Conservation (phyloP, 768 basidiomycete genomes). For the Panellus pusillus region DNA sequence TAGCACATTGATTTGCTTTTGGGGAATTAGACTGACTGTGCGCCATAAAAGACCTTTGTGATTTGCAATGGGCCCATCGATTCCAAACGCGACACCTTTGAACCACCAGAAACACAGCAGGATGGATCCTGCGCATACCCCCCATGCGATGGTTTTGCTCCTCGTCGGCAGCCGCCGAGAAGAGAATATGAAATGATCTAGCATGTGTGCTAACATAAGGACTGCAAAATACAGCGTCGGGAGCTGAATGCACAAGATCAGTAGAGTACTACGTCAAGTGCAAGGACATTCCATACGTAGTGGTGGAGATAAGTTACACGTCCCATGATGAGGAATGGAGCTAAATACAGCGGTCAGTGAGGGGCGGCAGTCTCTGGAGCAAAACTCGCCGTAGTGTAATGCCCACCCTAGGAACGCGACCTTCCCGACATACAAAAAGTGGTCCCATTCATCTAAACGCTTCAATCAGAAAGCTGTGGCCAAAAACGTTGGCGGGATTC, state of each 20-base stretch:
- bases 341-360: constrained; percentile 38
- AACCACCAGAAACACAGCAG: constrained; percentile 95
- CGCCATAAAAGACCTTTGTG: constrained; percentile 84
- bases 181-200: constrained; percentile 92
- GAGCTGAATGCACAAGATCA: constrained; percentile 47
- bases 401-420: constrained; percentile 90
- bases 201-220: constrained; percentile 83
- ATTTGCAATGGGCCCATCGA: constrained; percentile 82
- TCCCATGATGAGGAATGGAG: constrained; percentile 97
- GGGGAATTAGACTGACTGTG: constrained; percentile 38
- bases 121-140: constrained; percentile 55
- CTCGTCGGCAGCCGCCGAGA: constrained; percentile 58
- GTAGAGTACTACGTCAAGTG: neutral
- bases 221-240: constrained; percentile 98
- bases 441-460: constrained; percentile 81
- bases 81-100: constrained; percentile 83
- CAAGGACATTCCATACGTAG: constrained; percentile 60
- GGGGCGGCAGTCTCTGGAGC: neutral
- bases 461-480: neutral
- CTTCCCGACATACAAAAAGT: constrained; percentile 91
- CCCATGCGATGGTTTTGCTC: constrained; percentile 76
- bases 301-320: constrained; percentile 96
- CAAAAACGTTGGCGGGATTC: too few species aligned
- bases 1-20: neutral
- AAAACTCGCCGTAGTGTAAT: constrained; percentile 78